A percentile compares a stretch with the other conserved stretches of the same genome.
phyloP scores from a whole-genome alignment of 306 rosid species.

The Quercus glauca region DNA sequence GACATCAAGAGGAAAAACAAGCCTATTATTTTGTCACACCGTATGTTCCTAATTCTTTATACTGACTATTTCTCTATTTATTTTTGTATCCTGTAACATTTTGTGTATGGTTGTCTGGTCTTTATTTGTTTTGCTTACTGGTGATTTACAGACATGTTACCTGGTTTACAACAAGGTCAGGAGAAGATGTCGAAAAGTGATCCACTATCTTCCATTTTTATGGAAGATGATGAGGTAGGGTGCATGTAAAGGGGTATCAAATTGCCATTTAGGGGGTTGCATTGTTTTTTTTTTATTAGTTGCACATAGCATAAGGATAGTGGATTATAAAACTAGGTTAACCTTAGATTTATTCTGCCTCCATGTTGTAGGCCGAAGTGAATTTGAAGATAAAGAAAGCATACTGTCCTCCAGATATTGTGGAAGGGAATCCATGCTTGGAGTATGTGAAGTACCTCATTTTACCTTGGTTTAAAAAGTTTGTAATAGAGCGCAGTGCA shows the following conservation, averaged over 20 bases:
- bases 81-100: neutral
- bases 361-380: constrained; percentile 62
- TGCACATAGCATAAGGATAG: neutral
- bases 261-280: neutral
- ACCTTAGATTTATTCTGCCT: constrained; percentile 9
- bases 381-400: constrained; percentile 78
- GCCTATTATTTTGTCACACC: constrained; percentile 86
- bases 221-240: constrained; percentile 94
- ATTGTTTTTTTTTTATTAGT: neutral
- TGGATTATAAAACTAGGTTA: neutral
- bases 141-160: constrained; percentile 72
- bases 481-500: constrained; percentile 59
- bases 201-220: constrained; percentile 65
- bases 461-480: constrained; percentile 79
- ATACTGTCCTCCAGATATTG: constrained; percentile 71
- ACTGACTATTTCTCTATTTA: neutral
- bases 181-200: constrained; percentile 95
- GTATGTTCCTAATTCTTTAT: constrained; percentile 36
- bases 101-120: constrained; percentile 4
- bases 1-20: constrained; percentile 86
- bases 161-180: constrained; percentile 79
- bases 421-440: constrained; percentile 79
- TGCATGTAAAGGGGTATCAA: constrained; percentile 1
- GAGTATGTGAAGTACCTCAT: constrained; percentile 69
- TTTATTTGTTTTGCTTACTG: constrained; percentile 14